Percentiles rank a stretch among this genome's conserved stretches.
Evolutionary conservation across 116 monocot genomes (phyloP).

Genomic region (Trichopus zeylanicus): DNA sequence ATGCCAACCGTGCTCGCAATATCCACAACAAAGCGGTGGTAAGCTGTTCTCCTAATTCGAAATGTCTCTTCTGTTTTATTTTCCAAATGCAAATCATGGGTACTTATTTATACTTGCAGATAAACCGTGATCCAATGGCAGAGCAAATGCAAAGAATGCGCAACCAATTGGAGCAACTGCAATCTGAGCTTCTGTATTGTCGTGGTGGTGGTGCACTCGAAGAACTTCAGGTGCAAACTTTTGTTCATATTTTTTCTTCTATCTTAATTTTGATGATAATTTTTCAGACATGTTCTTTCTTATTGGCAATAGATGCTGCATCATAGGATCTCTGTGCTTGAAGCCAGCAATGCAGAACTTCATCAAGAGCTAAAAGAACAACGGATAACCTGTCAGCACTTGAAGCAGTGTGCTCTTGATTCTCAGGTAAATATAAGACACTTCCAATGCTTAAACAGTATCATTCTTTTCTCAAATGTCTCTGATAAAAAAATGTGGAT

Average conservation of each 20-base stretch:
- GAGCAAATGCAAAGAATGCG: constrained; percentile 90
- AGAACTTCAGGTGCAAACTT: constrained; percentile 55
- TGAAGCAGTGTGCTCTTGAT: constrained; percentile 47
- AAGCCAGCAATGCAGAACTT: constrained; percentile 65
- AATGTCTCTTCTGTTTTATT: background rate
- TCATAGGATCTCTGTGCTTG: constrained; percentile 60
- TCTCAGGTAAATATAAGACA: constrained; percentile 84
- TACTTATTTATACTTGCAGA: constrained; percentile 19
- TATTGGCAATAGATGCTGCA: constrained; percentile 43
- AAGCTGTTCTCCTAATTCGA: constrained; percentile 10
- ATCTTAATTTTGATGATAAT: background rate
- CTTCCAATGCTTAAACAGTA: too few species aligned
- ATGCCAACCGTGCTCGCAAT: constrained; percentile 96
- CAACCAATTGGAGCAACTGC: constrained; percentile 68
- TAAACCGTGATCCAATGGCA: constrained; percentile 85
- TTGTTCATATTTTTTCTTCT: background rate
- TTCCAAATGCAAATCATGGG: background rate
- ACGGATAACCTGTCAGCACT: constrained; percentile 42
- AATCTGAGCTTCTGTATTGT: constrained; percentile 73
- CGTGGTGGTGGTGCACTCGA: constrained; percentile 56
- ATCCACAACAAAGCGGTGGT: constrained; percentile 98
- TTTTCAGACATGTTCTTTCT: background rate
- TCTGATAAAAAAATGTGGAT: too few species aligned
- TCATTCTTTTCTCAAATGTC: too few species aligned
- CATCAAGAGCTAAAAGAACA: constrained; percentile 49